These are phyloP conservation scores for Talaromyces sp. DNA, from an alignment of 2,329 filamentous ascomycete species.

Conservation along the genomic window DNA sequence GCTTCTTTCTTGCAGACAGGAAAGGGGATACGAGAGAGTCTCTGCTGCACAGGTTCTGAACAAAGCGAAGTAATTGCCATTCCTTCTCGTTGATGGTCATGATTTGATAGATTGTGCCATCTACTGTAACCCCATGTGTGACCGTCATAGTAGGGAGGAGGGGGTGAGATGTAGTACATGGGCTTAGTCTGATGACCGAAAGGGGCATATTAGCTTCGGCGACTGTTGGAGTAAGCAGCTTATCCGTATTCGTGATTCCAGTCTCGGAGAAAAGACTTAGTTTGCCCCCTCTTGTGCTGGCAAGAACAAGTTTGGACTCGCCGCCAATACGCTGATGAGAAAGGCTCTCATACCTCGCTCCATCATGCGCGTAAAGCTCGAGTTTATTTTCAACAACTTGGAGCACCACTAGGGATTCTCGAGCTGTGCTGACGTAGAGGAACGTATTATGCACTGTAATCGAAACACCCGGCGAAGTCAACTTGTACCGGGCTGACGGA, in stretches of 20 bases:
- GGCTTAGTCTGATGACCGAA: slow-evolving; percentile 28
- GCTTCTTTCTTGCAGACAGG: slow-evolving; percentile 27
- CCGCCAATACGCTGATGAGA: slow-evolving; percentile 35
- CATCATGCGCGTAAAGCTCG: slow-evolving; percentile 30
- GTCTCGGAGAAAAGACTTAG: slow-evolving; percentile 37
- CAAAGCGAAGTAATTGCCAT: slow-evolving; percentile 65
- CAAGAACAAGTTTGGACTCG: slow-evolving; percentile 44
- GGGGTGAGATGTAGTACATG: slow-evolving; percentile 16
- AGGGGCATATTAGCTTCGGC: slow-evolving; percentile 30
- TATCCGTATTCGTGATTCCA: slow-evolving; percentile 22
- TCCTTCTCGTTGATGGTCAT: slow-evolving; percentile 58
- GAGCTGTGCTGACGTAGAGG: slow-evolving; percentile 52
- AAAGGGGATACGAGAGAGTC: slow-evolving; percentile 50
- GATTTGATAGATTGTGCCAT: slow-evolving; percentile 68
- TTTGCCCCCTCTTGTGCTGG: slow-evolving; percentile 49
- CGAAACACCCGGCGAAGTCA: slow-evolving; percentile 48
- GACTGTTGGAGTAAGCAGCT: slow-evolving; percentile 26
- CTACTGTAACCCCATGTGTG: slow-evolving; percentile 62
- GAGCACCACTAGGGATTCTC: slow-evolving; percentile 51
- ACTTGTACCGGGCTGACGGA: slow-evolving; percentile 31
- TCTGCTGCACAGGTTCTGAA: slow-evolving; percentile 63
- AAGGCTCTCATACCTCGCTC: slow-evolving; percentile 27
- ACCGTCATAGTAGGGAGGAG: slow-evolving; percentile 29
- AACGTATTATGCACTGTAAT: slow-evolving; percentile 44
- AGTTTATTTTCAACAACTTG: slow-evolving; percentile 35